Evolutionary conservation across 176 grass and related monocot species (phyloP).

Genomic region (Rhipidocladum racemiflorum): DNA sequence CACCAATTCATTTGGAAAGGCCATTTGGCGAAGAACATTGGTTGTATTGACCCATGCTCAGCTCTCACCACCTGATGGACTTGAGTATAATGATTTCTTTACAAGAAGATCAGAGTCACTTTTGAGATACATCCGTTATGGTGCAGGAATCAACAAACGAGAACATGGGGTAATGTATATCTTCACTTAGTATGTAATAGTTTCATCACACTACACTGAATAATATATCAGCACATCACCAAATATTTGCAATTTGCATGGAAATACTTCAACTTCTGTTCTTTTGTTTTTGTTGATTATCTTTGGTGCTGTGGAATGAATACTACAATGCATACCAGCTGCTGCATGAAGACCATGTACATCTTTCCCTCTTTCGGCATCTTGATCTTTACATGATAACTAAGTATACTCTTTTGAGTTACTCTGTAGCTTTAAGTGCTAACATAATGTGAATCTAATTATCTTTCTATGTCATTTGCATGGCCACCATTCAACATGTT

Average conservation of each 20-base stretch:
- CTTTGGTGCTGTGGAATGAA: not conserved
- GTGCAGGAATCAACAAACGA: constrained; percentile 65
- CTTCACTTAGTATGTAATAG: not conserved
- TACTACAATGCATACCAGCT: not conserved
- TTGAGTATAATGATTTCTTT: constrained; percentile 89
- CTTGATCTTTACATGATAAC: not conserved
- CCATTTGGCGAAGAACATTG: constrained; percentile 73
- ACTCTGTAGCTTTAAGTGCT: not conserved
- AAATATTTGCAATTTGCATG: not conserved
- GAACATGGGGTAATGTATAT: constrained; percentile 61
- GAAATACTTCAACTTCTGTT: not conserved
- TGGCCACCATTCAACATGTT: not conserved
- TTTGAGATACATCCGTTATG: constrained; percentile 51
- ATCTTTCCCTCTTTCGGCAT: not conserved
- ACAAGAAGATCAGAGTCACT: constrained; percentile 70
- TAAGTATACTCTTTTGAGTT: not conserved
- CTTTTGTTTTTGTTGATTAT: not conserved
- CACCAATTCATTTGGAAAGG: constrained; percentile 83
- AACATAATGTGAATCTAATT: not conserved
- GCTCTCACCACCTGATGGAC: constrained; percentile 83
- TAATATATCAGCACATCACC: not conserved
- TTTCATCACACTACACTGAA: not conserved
- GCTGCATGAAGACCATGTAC: not conserved
- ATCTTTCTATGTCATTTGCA: not conserved
- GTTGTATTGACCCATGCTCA: constrained; percentile 93